Percentiles rank a stretch among this genome's conserved stretches.
phyloP scores from a whole-genome alignment of 768 basidiomycete species.

The Kwoniella sp. region DNA sequence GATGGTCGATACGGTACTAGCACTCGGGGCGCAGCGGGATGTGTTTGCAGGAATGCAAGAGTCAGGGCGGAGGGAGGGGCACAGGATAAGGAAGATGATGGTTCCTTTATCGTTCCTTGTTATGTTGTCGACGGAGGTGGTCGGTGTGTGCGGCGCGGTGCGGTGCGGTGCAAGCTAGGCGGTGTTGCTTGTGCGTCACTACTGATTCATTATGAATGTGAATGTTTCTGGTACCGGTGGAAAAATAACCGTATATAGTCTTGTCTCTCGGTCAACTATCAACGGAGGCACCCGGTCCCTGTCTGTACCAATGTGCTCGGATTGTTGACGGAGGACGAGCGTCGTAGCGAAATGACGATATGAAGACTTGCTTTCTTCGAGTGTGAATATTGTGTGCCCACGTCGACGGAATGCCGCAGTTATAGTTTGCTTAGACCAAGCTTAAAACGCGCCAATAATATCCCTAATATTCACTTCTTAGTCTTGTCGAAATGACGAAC shows the following conservation, averaged over 20 bases:
- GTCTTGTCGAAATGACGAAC: background rate
- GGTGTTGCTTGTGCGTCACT: background rate
- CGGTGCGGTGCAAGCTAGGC: too few relatives aligned
- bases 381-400: constrained; percentile 1
- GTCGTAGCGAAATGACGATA: background rate
- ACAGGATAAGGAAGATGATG: background rate
- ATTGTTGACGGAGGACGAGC: background rate
- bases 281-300: background rate
- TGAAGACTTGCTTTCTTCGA: too few relatives aligned
- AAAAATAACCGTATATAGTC: background rate
- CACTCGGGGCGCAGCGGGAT: background rate
- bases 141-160: background rate
- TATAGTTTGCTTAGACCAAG: background rate
- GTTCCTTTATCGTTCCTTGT: constrained; percentile 3
- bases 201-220: too few relatives aligned
- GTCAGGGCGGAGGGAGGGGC: background rate
- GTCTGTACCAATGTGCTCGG: background rate
- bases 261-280: background rate
- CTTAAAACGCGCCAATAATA: background rate
- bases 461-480: too few relatives aligned
- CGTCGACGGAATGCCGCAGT: background rate
- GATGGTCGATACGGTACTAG: background rate
- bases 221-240: too few relatives aligned
- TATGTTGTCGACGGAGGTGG: background rate
- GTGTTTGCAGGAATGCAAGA: background rate